A percentile compares a stretch with the other conserved stretches of the same genome.
Evolutionary conservation across 176 grass and related monocot genomes (phyloP).

Genomic region (Secale cereale): DNA sequence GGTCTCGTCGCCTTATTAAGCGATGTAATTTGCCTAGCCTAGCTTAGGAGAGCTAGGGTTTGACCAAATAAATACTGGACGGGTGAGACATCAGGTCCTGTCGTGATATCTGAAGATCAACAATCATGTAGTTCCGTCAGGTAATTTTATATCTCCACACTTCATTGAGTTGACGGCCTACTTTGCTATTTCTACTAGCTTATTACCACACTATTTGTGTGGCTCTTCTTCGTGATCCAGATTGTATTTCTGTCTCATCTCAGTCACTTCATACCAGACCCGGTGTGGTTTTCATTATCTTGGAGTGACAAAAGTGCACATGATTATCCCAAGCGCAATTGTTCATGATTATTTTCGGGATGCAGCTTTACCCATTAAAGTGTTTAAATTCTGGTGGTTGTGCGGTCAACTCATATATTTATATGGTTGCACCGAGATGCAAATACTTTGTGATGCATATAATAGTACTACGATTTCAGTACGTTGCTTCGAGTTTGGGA

Average conservation of each 20-base stretch:
- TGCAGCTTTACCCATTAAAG: background rate
- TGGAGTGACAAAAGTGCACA: background rate
- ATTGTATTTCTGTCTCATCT: background rate
- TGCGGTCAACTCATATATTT: background rate
- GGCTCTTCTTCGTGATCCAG: background rate
- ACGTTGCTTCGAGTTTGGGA: background rate
- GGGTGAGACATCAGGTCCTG: background rate
- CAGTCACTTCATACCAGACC: background rate
- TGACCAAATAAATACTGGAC: background rate
- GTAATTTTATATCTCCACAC: background rate
- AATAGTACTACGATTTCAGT: background rate
- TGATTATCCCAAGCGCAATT: background rate
- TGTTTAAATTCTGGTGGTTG: background rate
- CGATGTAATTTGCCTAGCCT: background rate
- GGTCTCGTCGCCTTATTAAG: background rate
- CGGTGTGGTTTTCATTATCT: background rate
- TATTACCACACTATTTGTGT: background rate
- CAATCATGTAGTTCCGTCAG: slow-evolving; percentile 9
- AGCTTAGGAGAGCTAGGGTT: slow-evolving; percentile 15
- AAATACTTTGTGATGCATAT: no score
- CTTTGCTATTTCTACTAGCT: no score
- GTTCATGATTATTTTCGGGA: background rate
- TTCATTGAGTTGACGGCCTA: background rate
- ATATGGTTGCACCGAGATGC: background rate
- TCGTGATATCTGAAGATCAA: background rate